Evolutionary conservation across 2,329 filamentous ascomycete genomes (phyloP).

Genomic region (Calycina marina): DNA sequence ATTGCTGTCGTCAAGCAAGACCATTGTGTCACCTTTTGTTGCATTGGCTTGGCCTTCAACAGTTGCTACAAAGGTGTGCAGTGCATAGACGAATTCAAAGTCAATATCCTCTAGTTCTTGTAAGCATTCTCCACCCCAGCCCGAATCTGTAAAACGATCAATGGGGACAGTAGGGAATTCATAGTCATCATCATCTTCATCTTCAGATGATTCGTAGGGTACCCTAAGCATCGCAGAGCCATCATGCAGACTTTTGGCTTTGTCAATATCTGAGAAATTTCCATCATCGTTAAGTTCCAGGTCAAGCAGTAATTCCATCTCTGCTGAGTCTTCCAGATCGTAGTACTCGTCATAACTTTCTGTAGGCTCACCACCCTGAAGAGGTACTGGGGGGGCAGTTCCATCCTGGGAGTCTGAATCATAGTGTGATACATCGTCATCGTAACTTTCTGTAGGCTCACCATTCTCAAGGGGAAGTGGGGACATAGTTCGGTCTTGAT

Average conservation of each 20-base stretch:
- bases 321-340: conserved; percentile 17
- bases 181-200: conserved; percentile 49
- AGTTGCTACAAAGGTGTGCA: conserved; percentile 94
- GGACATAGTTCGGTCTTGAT: background rate
- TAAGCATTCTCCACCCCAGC: conserved; percentile 75
- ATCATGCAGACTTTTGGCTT: conserved; percentile 10
- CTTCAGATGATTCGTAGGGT: conserved; percentile 32
- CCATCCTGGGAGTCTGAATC: too few species aligned
- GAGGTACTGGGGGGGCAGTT: background rate
- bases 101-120: conserved; percentile 93
- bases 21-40: conserved; percentile 97
- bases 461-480: background rate
- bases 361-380: conserved; percentile 1
- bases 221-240: conserved; percentile 17
- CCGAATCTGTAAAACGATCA: conserved; percentile 51
- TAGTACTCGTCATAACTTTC: conserved; percentile 12
- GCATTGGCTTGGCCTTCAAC: conserved; percentile 98
- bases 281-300: conserved; percentile 22
- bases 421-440: too few species aligned
- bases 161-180: conserved; percentile 34
- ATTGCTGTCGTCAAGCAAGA: conserved; percentile 93
- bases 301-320: too few species aligned
- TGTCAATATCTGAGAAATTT: conserved; percentile 3
- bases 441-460: background rate
- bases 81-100: conserved; percentile 97